Evolutionary conservation across 2,329 filamentous ascomycete genomes (phyloP), one percentile per base, ranked within the genome.

Genomic region (Colletotrichum ledebouriae): DNA sequence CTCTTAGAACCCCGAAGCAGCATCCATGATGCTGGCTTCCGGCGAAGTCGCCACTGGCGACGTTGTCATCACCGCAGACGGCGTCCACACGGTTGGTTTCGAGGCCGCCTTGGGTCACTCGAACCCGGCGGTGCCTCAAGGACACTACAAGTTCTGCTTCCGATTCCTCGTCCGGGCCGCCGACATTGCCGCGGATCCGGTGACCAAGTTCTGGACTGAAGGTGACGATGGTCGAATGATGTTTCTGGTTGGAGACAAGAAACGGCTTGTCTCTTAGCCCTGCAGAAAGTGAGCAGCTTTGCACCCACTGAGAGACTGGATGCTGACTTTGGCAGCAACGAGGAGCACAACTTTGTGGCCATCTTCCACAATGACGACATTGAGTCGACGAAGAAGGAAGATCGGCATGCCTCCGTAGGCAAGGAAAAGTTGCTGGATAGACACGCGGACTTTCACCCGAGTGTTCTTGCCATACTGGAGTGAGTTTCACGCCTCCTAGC

Each of bases 21-120:
- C 76, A 0, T 76, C 75, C 0, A 74, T 79, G 7, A 75, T 71
- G 2, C 71, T 81, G 10, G 69, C 65, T 7, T 71, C 72, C 11
- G 79, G 78, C 2, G 63, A 73, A 7, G 65, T 71, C 11, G 68
- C 78, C 13, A 59, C 59, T 6, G 76, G 73, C 25, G 81, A 84
- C 64, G 67, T 84, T 3, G 76, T 84, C 25, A 74, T 85, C 33
- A 81, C 79, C 2, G 82, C 83, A 3, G 83, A 85, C 66, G 83
- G 83, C 3, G 73, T 82, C 12, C 80, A 82, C 61, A 78, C 77
- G 6, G 60, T 71, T 7, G 79, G 73, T 9, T 69, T 74, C 9
- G 73, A 76, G 59, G 63, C 71, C 11, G 67, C 79, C 6, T 62
- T 76, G 9, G 77, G 76, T 20, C 61, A 69, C 47, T 62, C 70